A percentile compares a stretch with the other conserved stretches of the same genome.
These are phyloP conservation scores for Pyrenula massariospora DNA, from an alignment of 495 filamentous ascomycete genomes.

Conservation along the genomic window DNA sequence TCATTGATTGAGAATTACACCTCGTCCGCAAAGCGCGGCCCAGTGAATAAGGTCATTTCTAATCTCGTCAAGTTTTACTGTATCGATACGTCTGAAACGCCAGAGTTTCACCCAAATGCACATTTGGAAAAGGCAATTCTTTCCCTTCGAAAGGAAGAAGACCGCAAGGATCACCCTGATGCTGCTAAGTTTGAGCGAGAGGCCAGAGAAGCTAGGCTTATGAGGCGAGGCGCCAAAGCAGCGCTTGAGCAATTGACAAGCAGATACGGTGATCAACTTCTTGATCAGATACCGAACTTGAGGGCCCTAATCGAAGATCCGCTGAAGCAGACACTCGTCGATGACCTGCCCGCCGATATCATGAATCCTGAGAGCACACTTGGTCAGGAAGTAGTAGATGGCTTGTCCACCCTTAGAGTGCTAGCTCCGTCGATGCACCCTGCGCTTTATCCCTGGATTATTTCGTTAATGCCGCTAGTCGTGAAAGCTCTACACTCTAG, in stretches of 20 bases:
- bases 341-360: constrained; percentile 55
- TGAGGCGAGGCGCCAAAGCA: constrained; percentile 85
- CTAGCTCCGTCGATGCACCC: constrained; percentile 72
- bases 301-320: constrained; percentile 68
- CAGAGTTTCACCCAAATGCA: constrained; percentile 77
- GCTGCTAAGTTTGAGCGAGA: constrained; percentile 80
- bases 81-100: constrained; percentile 92
- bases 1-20: constrained; percentile 79
- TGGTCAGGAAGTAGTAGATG: constrained; percentile 89
- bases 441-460: constrained; percentile 63
- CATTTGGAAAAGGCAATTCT: constrained; percentile 65
- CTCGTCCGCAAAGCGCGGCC: constrained; percentile 56
- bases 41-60: constrained; percentile 84
- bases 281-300: constrained; percentile 72
- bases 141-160: constrained; percentile 92
- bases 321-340: constrained; percentile 58
- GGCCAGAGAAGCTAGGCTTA: constrained; percentile 74
- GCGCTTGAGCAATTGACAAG: constrained; percentile 76
- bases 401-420: constrained; percentile 81
- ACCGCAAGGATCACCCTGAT: constrained; percentile 83
- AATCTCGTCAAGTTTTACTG: constrained; percentile 96
- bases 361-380: constrained; percentile 54
- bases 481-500: constrained; percentile 75
- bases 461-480: constrained; percentile 73
- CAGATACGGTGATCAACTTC: constrained; percentile 64